Conservation (phyloP, 495 filamentous ascomycete species). For the Podospora comata region DNA sequence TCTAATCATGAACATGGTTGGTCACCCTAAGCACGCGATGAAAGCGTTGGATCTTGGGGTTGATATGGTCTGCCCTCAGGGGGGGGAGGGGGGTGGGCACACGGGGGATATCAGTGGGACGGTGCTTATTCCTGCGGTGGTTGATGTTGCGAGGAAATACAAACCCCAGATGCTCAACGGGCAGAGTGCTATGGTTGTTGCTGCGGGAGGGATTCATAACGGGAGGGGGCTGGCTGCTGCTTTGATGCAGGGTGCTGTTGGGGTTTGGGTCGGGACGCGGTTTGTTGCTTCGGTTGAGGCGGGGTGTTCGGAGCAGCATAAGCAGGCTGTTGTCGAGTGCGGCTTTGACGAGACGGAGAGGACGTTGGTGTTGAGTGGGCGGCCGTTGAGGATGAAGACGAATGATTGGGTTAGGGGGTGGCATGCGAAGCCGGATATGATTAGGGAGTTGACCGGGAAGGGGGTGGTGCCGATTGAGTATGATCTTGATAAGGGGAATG, state of each 20-base stretch:
- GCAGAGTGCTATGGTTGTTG: constrained; percentile 62
- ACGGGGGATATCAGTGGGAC: constrained; percentile 73
- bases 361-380: constrained; percentile 74
- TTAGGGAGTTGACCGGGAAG: constrained; percentile 64
- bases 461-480: constrained; percentile 76
- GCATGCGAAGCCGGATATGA: constrained; percentile 69
- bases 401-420: constrained; percentile 80
- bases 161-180: constrained; percentile 47
- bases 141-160: constrained; percentile 66
- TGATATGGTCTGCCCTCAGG: constrained; percentile 82
- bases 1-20: constrained; percentile 94
- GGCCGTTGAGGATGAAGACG: constrained; percentile 73
- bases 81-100: constrained; percentile 76
- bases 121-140: constrained; percentile 70
- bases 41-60: constrained; percentile 79
- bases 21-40: constrained; percentile 77
- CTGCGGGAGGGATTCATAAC: constrained; percentile 71
- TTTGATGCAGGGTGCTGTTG: constrained; percentile 69
- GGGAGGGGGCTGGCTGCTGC: constrained; percentile 66
- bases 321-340: constrained; percentile 73
- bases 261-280: constrained; percentile 81
- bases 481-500: constrained; percentile 71
- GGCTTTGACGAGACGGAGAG: constrained; percentile 69
- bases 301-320: constrained; percentile 72
- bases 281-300: constrained; percentile 80